Percentiles rank a stretch among this genome's conserved stretches.
phyloP scores from a whole-genome alignment of 495 filamentous ascomycete genomes.

The Cudoniella acicularis region DNA sequence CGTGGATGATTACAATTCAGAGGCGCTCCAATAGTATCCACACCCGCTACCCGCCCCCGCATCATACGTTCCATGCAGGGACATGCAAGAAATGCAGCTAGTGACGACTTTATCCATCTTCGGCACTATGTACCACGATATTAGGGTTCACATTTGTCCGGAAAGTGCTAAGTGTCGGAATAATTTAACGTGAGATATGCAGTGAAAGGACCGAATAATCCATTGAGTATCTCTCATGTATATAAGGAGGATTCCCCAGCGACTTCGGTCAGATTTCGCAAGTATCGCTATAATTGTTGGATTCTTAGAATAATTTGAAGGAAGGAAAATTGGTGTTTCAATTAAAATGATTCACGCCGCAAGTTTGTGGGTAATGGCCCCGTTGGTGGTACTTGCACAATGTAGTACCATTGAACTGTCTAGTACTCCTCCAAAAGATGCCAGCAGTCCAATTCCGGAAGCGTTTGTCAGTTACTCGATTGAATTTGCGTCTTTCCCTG shows the following conservation, averaged over 20 bases:
- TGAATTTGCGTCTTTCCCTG: slow-evolving; percentile 59
- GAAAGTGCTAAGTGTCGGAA: neutral
- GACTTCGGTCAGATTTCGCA: neutral
- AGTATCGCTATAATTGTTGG: too few relatives aligned
- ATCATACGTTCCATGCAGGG: neutral
- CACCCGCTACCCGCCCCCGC: neutral
- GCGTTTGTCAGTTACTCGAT: slow-evolving; percentile 58
- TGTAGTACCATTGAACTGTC: neutral
- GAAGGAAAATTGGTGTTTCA: too few relatives aligned
- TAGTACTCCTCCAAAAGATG: slow-evolving; percentile 21
- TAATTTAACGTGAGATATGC: neutral
- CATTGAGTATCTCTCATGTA: too few relatives aligned
- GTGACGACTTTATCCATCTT: neutral
- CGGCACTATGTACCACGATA: neutral
- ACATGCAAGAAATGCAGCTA: neutral
- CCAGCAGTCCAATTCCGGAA: slow-evolving; percentile 42
- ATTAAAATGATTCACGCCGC: too few relatives aligned
- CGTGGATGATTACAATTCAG: neutral
- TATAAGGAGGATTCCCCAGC: neutral
- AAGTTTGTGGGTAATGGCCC: too few relatives aligned
- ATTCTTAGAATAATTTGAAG: too few relatives aligned
- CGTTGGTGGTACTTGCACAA: neutral
- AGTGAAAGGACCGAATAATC: too few relatives aligned
- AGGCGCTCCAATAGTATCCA: neutral
- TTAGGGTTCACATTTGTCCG: neutral